These are phyloP conservation scores for Aspergillus fumigatus DNA, from an alignment of 2,329 filamentous ascomycete species.

Conservation along the genomic window DNA sequence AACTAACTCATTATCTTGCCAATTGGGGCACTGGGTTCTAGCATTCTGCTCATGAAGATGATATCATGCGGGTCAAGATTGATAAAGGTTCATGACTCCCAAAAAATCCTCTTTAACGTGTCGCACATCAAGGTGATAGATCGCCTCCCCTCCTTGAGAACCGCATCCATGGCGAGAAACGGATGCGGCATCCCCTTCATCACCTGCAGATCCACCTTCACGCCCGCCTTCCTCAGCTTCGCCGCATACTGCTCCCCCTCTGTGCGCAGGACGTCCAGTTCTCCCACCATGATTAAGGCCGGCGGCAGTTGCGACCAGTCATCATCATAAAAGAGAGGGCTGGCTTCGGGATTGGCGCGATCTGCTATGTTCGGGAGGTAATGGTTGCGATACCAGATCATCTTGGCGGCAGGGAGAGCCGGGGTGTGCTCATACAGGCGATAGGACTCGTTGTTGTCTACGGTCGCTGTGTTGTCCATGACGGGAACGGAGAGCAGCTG, in stretches of 20 bases:
- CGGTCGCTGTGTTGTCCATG: conserved; percentile 53
- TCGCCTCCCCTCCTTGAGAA: conserved; percentile 47
- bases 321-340: conserved; percentile 48
- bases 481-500: conserved; percentile 57
- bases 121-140: conserved; percentile 48
- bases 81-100: conserved; percentile 10
- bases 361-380: conserved; percentile 49
- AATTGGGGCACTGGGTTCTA: not conserved
- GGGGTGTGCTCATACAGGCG: conserved; percentile 48
- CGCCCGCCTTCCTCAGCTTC: conserved; percentile 46
- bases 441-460: conserved; percentile 46
- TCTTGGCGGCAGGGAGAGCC: conserved; percentile 53
- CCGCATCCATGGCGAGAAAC: conserved; percentile 56
- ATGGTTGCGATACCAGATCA: conserved; percentile 58
- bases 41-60: not conserved
- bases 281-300: conserved; percentile 51
- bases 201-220: conserved; percentile 45
- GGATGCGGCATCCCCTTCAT: conserved; percentile 56
- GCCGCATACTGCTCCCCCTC: conserved; percentile 52
- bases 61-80: not conserved
- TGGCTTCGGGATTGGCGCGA: conserved; percentile 51
- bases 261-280: conserved; percentile 52
- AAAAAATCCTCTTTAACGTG: conserved; percentile 28
- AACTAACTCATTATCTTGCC: not conserved
- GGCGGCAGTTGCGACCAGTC: conserved; percentile 49